These are phyloP conservation scores for Macrophomina phaseolina DNA, from an alignment of 2,329 filamentous ascomycete species.

Conservation along the genomic window DNA sequence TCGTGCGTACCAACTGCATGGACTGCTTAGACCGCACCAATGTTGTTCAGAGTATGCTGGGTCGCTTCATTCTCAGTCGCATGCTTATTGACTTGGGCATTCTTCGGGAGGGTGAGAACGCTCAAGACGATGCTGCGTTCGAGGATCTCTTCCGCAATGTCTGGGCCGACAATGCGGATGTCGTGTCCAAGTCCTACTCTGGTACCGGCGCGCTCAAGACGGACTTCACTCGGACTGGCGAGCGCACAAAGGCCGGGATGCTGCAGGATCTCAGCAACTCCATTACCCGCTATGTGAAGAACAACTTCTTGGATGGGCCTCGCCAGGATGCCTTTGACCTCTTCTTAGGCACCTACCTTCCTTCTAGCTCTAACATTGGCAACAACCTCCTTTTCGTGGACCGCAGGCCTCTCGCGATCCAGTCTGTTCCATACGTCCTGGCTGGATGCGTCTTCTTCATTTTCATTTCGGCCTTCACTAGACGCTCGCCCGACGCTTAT, in stretches of 20 bases:
- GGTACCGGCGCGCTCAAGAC: constrained; percentile 98
- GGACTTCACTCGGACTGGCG: constrained; percentile 92
- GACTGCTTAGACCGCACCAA: constrained; percentile 98
- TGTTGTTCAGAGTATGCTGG: constrained; percentile 96
- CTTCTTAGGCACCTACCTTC: constrained; percentile 86
- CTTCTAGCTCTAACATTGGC: constrained; percentile 72
- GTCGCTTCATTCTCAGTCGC: constrained; percentile 83
- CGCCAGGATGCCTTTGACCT: constrained; percentile 95
- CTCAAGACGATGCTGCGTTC: constrained; percentile 80
- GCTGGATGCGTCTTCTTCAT: constrained; percentile 86
- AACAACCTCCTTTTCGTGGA: constrained; percentile 80
- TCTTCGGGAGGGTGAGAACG: constrained; percentile 75
- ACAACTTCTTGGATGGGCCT: constrained; percentile 94
- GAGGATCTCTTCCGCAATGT: constrained; percentile 94
- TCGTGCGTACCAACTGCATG: constrained; percentile 99
- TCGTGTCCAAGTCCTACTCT: constrained; percentile 90
- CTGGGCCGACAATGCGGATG: constrained; percentile 98
- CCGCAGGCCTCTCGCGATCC: constrained; percentile 82
- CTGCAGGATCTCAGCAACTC: constrained; percentile 88
- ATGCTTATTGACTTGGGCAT: constrained; percentile 87
- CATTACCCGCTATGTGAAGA: constrained; percentile 84
- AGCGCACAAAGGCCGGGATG: constrained; percentile 82
- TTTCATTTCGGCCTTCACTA: constrained; percentile 74
- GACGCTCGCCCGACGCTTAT: constrained; percentile 71
- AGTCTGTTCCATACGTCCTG: constrained; percentile 90